Evolutionary conservation across 345 rosid genomes (phyloP), one percentile per base, ranked within the genome.

Genomic region (Hypericum perforatum): DNA sequence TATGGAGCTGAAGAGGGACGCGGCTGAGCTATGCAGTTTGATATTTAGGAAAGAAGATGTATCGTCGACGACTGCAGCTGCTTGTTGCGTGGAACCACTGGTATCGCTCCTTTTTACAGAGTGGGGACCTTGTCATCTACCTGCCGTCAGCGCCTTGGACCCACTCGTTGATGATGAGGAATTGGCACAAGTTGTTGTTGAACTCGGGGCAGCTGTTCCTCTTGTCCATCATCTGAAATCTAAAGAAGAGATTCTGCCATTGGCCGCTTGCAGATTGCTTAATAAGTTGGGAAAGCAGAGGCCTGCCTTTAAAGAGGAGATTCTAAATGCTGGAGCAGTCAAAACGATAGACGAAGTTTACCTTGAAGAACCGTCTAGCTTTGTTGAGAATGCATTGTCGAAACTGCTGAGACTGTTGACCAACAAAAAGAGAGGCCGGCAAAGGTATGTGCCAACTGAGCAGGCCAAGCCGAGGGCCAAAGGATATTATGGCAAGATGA

Each of bases 231-330:
- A 89, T 77, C 94, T 94, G 41, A 76, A 78, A 64, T 95, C 97
- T 48, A 82, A 67, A 66, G 86, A n/a, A n/a, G n/a, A n/a, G n/a
- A n/a, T n/a, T n/a, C 97, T 94, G 73, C 99, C 86, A 58, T 97
- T 89, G 71, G 88, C 95, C 50, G 81, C 84, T 62, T 89, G 97
- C 16, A 76, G 97, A 71, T 92, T 92, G 52, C 82, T 94, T 15
- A 96, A 89, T 65, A 86, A 89, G 85, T 56, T 94, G 69, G 99
- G 99, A 45, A 94, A 94, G 73, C 95, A 94, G 71, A 84, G 99
- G 63, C 97, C 97, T 59, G 83, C 85, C 39, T 89, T 95, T 74
- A 94, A 89, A 74, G 63, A 86, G 77, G 97, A 86, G 72, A 94
- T 94, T 95, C 97, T 89, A 59, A 94, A 86, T 79, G 85, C 96